Evolutionary conservation across 768 basidiomycete genomes (phyloP).

Genomic region (Panaeolus cyanescens): DNA sequence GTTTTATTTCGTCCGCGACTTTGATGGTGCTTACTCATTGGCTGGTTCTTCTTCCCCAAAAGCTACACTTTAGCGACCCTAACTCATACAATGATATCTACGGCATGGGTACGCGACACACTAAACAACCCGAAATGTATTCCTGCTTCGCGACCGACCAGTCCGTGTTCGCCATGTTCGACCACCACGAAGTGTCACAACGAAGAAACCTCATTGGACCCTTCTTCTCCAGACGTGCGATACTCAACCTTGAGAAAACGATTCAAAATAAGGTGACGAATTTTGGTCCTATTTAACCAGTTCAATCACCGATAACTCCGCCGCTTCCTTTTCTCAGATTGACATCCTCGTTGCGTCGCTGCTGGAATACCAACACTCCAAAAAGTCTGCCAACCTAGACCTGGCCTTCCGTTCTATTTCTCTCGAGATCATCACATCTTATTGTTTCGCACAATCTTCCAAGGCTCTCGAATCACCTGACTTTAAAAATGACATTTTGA

Average conservation of each 20-base stretch:
- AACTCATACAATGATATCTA: conserved; percentile 42
- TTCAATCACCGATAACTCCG: neutral
- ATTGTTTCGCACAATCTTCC: conserved; percentile 37
- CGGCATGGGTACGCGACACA: conserved; percentile 35
- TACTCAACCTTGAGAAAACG: conserved; percentile 35
- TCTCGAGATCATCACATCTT: conserved; percentile 41
- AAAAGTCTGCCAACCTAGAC: conserved; percentile 21
- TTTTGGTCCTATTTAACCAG: neutral
- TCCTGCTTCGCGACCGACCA: conserved; percentile 36
- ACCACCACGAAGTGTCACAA: conserved; percentile 34
- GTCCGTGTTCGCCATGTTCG: conserved; percentile 37
- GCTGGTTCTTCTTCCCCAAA: neutral
- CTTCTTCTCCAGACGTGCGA: conserved; percentile 41
- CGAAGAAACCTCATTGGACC: conserved; percentile 37
- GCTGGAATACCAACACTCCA: conserved; percentile 19
- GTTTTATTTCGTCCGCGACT: neutral
- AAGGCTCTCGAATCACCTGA: conserved; percentile 27
- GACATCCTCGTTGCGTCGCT: conserved; percentile 32
- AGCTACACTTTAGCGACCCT: conserved; percentile 47
- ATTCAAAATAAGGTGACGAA: conserved; percentile 33
- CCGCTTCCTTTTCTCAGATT: conserved; percentile 23
- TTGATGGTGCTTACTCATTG: neutral
- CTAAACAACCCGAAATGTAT: conserved; percentile 37
- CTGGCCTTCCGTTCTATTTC: conserved; percentile 40
- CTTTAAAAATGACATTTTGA: conserved; percentile 35